These are phyloP conservation scores for Inosperma sp. DNA, from an alignment of 768 basidiomycete species.

Conservation along the genomic window DNA sequence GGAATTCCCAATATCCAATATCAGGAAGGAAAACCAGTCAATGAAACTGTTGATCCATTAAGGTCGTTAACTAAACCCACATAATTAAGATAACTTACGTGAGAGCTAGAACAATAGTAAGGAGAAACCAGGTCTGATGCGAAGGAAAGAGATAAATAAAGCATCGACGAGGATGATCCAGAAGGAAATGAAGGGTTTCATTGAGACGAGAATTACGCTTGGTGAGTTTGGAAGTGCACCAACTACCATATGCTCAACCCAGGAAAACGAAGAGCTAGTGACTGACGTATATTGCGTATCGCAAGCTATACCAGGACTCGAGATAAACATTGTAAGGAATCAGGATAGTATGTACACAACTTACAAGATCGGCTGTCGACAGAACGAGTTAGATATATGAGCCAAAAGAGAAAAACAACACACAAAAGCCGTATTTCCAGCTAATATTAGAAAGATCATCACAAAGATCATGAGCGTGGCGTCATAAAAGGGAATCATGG, in stretches of 20 bases:
- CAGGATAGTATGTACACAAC: constrained; percentile 21
- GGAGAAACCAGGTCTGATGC: constrained; percentile 72
- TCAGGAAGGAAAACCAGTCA: constrained; percentile 69
- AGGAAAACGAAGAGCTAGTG: not conserved
- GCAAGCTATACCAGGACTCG: constrained; percentile 37
- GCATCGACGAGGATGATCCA: constrained; percentile 73
- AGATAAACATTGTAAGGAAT: not conserved
- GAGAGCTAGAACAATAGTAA: constrained; percentile 60
- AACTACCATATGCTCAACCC: constrained; percentile 37
- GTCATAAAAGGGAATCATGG: constrained; percentile 64
- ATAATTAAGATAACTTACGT: not conserved
- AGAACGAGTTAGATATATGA: not conserved
- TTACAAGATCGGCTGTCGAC: constrained; percentile 59
- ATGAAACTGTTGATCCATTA: constrained; percentile 41
- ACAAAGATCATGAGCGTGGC: constrained; percentile 62
- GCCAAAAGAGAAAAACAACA: constrained; percentile 22
- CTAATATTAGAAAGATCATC: constrained; percentile 52
- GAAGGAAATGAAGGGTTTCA: constrained; percentile 62
- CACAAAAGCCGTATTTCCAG: constrained; percentile 74
- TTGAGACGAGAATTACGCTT: constrained; percentile 40
- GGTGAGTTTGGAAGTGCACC: constrained; percentile 53
- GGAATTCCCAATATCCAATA: constrained; percentile 49
- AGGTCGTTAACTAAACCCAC: not conserved
- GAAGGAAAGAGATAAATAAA: constrained; percentile 71
- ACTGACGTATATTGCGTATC: constrained; percentile 59